Conservation (phyloP, 2,329 filamentous ascomycete species). For the Penicillium sp. region DNA sequence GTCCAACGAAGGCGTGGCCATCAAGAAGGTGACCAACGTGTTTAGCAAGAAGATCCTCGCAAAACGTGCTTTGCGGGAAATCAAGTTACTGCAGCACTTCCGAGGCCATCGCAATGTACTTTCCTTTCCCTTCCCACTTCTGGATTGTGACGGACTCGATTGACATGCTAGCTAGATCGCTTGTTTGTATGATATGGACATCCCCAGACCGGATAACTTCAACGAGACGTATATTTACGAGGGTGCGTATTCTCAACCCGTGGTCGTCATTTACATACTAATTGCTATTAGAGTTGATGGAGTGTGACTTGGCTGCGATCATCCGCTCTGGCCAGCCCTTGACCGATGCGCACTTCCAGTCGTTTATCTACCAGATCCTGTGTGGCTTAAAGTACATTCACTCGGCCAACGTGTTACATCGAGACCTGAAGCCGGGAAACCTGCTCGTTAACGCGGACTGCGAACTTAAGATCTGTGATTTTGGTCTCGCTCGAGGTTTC, state of each 20-base stretch:
- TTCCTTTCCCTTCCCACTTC: neutral
- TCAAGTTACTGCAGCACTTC: constrained; percentile 98
- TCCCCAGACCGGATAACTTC: constrained; percentile 93
- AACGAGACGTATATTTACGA: constrained; percentile 99
- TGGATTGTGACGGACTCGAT: constrained; percentile 27
- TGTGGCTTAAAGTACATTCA: constrained; percentile 99
- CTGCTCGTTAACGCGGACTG: constrained; percentile 97
- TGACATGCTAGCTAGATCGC: constrained; percentile 65
- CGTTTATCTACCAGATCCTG: constrained; percentile 99
- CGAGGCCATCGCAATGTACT: constrained; percentile 78
- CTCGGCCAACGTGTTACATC: constrained; percentile 94
- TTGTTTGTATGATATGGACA: constrained; percentile 99
- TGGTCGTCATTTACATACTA: neutral
- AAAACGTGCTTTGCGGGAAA: constrained; percentile 95
- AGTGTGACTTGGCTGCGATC: constrained; percentile 96
- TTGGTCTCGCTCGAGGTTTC: constrained; percentile 92
- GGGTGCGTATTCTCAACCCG: constrained; percentile 53
- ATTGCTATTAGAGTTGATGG: constrained; percentile 76
- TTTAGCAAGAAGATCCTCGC: constrained; percentile 99
- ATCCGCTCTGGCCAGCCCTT: constrained; percentile 95
- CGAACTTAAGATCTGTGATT: constrained; percentile 98
- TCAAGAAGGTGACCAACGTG: constrained; percentile 99
- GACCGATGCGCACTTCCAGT: constrained; percentile 98
- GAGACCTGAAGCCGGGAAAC: constrained; percentile 96
- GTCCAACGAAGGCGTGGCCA: constrained; percentile 88